Percentiles rank a stretch among this genome's conserved stretches.
Conservation (phyloP, 768 basidiomycete species). For the Hortiboletus flavorubellus region DNA sequence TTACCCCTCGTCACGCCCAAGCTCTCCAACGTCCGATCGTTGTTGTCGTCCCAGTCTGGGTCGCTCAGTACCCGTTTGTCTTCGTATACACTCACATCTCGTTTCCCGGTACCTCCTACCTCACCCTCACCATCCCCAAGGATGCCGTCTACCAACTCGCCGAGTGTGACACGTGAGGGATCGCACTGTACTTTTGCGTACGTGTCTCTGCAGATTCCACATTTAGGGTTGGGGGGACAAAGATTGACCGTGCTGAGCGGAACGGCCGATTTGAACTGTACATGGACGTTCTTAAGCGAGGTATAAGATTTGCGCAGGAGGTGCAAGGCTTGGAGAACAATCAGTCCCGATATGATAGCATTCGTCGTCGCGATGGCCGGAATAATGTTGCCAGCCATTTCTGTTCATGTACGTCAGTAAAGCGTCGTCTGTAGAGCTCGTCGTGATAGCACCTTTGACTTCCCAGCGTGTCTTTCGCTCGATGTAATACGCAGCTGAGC, state of each 20-base stretch:
- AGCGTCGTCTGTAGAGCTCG: background rate
- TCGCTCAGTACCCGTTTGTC: constrained; percentile 85
- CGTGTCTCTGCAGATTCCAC: constrained; percentile 84
- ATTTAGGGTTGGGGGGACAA: constrained; percentile 67
- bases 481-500: constrained; percentile 89
- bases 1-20: constrained; percentile 78
- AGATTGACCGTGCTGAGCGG: constrained; percentile 71
- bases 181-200: constrained; percentile 78
- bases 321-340: constrained; percentile 90
- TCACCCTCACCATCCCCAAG: constrained; percentile 48
- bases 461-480: constrained; percentile 90
- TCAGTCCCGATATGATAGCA: constrained; percentile 92
- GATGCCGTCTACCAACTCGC: constrained; percentile 67
- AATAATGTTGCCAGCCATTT: constrained; percentile 99
- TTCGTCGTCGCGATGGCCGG: constrained; percentile 99
- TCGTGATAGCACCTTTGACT: constrained; percentile 70
- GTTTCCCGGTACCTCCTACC: constrained; percentile 33
- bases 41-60: constrained; percentile 92
- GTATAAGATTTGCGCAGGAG: constrained; percentile 66
- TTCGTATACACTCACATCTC: constrained; percentile 83
- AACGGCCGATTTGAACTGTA: constrained; percentile 73
- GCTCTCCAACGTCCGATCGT: constrained; percentile 75
- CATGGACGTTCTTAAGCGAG: constrained; percentile 68
- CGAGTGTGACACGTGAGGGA: constrained; percentile 60
- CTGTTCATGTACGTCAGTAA: constrained; percentile 37